These are phyloP conservation scores for Vitis rotundifolia DNA, from an alignment of 164 flowering plant species.

Conservation along the genomic window DNA sequence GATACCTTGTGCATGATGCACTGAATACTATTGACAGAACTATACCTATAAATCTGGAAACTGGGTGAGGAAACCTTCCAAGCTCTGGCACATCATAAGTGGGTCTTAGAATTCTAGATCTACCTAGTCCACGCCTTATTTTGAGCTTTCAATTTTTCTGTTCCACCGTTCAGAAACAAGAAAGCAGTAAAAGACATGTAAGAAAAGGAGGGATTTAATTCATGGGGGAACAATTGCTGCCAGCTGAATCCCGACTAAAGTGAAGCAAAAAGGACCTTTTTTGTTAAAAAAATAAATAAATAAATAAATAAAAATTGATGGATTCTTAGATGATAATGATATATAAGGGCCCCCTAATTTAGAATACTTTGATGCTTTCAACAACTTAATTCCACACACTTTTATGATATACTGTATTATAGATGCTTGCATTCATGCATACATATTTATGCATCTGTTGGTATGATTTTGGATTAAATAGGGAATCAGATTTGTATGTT, in stretches of 20 bases:
- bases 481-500: background rate
- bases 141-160: background rate
- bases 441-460: background rate
- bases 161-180: background rate
- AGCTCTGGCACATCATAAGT: background rate
- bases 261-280: background rate
- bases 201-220: background rate
- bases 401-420: no score
- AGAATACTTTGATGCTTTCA: no score
- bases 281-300: background rate
- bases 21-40: background rate
- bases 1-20: background rate
- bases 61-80: background rate
- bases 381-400: no score
- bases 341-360: no score
- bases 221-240: background rate
- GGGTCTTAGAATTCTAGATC: background rate
- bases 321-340: no score
- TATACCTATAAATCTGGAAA: background rate
- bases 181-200: background rate
- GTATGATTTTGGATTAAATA: background rate
- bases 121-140: background rate
- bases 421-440: background rate
- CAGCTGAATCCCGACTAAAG: background rate
- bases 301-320: no score